Conservation (phyloP, 208 protist species). For the Leishmania lainsoni region DNA sequence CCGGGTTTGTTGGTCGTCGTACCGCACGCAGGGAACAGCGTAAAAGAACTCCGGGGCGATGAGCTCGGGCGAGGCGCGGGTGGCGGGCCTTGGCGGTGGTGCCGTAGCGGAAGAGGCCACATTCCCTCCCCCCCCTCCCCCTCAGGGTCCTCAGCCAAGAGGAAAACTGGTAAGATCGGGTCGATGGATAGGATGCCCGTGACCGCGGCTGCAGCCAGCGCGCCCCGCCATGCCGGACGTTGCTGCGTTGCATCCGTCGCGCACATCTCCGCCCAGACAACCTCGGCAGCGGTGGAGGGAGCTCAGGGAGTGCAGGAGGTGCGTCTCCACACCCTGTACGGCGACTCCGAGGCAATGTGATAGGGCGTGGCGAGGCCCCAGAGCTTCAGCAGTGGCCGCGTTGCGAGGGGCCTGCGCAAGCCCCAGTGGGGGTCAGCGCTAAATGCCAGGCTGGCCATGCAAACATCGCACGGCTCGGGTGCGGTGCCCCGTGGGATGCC, state of each 20-base stretch:
- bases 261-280: constrained; percentile 33
- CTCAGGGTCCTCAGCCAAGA: constrained; percentile 4
- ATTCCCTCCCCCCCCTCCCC: background rate
- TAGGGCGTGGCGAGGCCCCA: constrained; percentile 76
- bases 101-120: background rate
- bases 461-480: constrained; percentile 71
- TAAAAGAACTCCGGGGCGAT: constrained; percentile 62
- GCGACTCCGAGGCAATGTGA: constrained; percentile 72
- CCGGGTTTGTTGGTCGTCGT: constrained; percentile 68
- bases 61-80: background rate
- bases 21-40: constrained; percentile 47
- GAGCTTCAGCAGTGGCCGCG: constrained; percentile 37
- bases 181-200: constrained; percentile 15
- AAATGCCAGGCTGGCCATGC: constrained; percentile 83
- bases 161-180: constrained; percentile 41
- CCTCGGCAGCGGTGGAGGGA: constrained; percentile 5
- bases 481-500: constrained; percentile 43
- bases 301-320: constrained; percentile 29
- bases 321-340: constrained; percentile 47
- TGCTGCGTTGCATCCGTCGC: background rate
- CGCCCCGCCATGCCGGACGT: background rate
- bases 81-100: background rate
- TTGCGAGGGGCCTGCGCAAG: constrained; percentile 50
- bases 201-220: background rate
- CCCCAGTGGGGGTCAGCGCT: constrained; percentile 77